A percentile compares a stretch with the other conserved stretches of the same genome.
Conservation (phyloP, 2,329 filamentous ascomycete genomes). For the Exophiala lecanii-corni region DNA sequence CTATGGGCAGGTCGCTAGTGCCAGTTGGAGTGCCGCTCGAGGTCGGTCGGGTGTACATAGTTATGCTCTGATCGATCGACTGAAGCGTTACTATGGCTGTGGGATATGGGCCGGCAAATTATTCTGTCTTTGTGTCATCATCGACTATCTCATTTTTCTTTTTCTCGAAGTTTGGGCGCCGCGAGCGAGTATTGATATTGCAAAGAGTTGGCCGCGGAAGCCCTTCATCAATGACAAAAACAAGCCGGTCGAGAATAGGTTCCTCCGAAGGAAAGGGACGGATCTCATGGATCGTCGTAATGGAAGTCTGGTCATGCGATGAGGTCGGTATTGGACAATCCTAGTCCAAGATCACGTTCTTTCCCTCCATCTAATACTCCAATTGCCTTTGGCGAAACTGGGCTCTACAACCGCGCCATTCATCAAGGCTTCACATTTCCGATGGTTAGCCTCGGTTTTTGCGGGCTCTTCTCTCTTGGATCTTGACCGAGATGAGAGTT, state of each 20-base stretch:
- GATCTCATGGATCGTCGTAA: constrained; percentile 28
- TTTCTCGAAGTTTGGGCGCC: constrained; percentile 85
- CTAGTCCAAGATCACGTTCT: no score
- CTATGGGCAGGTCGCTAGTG: constrained; percentile 71
- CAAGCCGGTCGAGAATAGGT: constrained; percentile 27
- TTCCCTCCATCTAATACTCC: constrained; percentile 42
- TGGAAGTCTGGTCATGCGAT: constrained; percentile 24
- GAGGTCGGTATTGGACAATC: constrained; percentile 9
- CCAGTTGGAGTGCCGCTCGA: constrained; percentile 65
- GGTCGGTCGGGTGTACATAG: constrained; percentile 69
- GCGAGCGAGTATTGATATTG: constrained; percentile 79
- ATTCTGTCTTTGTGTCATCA: constrained; percentile 88
- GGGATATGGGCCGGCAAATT: constrained; percentile 98
- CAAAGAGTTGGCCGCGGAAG: constrained; percentile 88
- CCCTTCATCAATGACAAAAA: constrained; percentile 30
- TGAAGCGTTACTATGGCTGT: constrained; percentile 96
- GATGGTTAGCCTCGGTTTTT: constrained; percentile 22
- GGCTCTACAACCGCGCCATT: constrained; percentile 54
- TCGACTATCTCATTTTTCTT: constrained; percentile 88
- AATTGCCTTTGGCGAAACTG: constrained; percentile 58
- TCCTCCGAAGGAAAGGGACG: constrained; percentile 21
- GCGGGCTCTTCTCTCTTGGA: neutral
- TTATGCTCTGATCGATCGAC: constrained; percentile 86
- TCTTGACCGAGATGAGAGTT: neutral
- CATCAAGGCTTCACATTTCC: constrained; percentile 57